Evolutionary conservation across 1,139 yeast species (phyloP).

Genomic region (Hansenula lynferdii): DNA sequence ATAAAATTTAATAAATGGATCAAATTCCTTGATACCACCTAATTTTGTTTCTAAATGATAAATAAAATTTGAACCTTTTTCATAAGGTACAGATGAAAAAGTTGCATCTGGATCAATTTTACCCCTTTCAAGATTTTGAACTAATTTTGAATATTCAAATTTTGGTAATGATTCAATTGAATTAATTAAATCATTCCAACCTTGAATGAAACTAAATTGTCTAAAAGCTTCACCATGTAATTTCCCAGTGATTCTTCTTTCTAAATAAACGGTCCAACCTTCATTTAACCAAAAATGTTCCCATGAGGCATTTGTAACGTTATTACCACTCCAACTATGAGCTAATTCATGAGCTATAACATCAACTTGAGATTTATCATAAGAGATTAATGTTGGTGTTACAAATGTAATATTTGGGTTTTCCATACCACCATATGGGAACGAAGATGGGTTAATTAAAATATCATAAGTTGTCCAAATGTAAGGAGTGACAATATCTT

Average conservation of each 20-base stretch:
- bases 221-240: slow-evolving; percentile 74
- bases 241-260: slow-evolving; percentile 75
- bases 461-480: slow-evolving; percentile 87
- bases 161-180: slow-evolving; percentile 55
- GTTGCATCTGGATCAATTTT: slow-evolving; percentile 80
- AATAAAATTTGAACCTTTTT: slow-evolving; percentile 80
- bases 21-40: slow-evolving; percentile 61
- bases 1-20: slow-evolving; percentile 75
- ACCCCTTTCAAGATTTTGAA: slow-evolving; percentile 61
- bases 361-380: slow-evolving; percentile 81
- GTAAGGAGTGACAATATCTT: slow-evolving; percentile 69
- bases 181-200: slow-evolving; percentile 78
- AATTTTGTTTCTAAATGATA: slow-evolving; percentile 64
- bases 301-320: slow-evolving; percentile 88
- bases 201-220: slow-evolving; percentile 80
- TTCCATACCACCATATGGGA: slow-evolving; percentile 97
- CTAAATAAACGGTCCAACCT: slow-evolving; percentile 94
- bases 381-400: slow-evolving; percentile 83
- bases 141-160: slow-evolving; percentile 54
- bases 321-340: slow-evolving; percentile 89
- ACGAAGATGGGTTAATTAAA: slow-evolving; percentile 72
- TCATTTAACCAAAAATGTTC: slow-evolving; percentile 94
- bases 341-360: slow-evolving; percentile 92
- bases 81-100: slow-evolving; percentile 85
- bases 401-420: slow-evolving; percentile 89